Percentiles rank a stretch among this genome's conserved stretches.
Conservation (phyloP, 192 early-diverging fungal species). For the Entrophospora sp. region DNA sequence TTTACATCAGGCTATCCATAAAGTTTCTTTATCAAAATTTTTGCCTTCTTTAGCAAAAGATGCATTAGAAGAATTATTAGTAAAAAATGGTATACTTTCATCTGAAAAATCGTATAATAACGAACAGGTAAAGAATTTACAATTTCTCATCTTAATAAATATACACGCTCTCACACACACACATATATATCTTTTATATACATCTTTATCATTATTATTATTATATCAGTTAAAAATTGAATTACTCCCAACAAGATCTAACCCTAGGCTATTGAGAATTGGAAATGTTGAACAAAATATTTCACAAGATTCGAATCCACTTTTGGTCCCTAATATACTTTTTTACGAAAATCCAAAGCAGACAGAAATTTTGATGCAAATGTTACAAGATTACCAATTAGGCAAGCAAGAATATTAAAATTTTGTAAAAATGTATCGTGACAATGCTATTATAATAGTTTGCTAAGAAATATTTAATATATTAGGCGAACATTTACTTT, state of each 20-base stretch:
- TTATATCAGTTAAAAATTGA: slow-evolving; percentile 34
- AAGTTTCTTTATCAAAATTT: slow-evolving; percentile 61
- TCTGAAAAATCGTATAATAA: slow-evolving; percentile 24
- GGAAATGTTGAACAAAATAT: slow-evolving; percentile 43
- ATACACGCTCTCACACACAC: too few species aligned
- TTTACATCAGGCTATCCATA: slow-evolving; percentile 53
- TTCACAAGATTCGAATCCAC: slow-evolving; percentile 43
- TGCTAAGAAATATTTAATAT: not conserved
- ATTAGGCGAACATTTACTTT: slow-evolving; percentile 63
- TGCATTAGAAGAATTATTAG: slow-evolving; percentile 54
- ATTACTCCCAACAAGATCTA: slow-evolving; percentile 37
- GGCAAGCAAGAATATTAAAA: too few species aligned
- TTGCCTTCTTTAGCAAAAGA: slow-evolving; percentile 57
- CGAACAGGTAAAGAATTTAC: slow-evolving; percentile 21
- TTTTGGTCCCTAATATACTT: slow-evolving; percentile 54
- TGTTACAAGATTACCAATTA: slow-evolving; percentile 69
- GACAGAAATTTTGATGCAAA: slow-evolving; percentile 59
- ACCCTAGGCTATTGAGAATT: slow-evolving; percentile 43
- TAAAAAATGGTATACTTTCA: slow-evolving; percentile 41
- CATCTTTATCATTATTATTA: too few species aligned
- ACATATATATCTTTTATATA: too few species aligned
- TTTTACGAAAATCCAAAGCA: slow-evolving; percentile 74
- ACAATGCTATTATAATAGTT: not conserved
- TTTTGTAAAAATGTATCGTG: too few species aligned
- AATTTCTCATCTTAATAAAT: not conserved